phyloP scores from a whole-genome alignment of 2,329 filamentous ascomycete genomes.

The Colletotrichum eremochloae region DNA sequence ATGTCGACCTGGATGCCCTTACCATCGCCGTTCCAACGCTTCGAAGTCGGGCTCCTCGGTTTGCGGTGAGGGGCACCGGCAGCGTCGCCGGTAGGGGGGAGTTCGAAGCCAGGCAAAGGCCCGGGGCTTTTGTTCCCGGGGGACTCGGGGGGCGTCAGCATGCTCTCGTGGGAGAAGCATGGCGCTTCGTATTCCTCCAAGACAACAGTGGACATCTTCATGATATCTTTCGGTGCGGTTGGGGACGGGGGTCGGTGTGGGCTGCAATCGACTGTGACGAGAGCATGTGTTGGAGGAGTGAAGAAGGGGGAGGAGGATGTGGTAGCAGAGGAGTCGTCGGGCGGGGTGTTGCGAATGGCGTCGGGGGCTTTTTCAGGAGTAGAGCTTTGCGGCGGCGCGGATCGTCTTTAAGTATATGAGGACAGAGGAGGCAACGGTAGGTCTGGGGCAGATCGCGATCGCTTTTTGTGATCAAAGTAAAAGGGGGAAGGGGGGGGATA shows the following conservation, averaged over 20 bases:
- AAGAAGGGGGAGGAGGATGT: neutral
- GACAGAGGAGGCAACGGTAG: neutral
- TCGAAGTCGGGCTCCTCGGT: constrained; percentile 15
- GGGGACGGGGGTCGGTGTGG: neutral
- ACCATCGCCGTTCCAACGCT: constrained; percentile 31
- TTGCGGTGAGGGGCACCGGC: constrained; percentile 12
- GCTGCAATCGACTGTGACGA: constrained; percentile 21
- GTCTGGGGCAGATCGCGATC: constrained; percentile 9
- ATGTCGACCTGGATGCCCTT: constrained; percentile 39
- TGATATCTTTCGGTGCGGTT: neutral
- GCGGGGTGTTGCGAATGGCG: neutral
- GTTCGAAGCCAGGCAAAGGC: neutral
- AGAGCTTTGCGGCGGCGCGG: neutral
- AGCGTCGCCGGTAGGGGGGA: neutral
- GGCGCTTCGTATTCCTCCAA: constrained; percentile 34
- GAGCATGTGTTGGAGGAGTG: constrained; percentile 8
- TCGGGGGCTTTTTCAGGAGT: neutral
- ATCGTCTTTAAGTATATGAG: constrained; percentile 3
- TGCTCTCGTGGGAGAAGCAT: constrained; percentile 36
- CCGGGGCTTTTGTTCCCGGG: constrained; percentile 2
- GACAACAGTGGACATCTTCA: constrained; percentile 28
- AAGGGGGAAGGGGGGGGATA: neutral
- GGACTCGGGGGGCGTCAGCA: constrained; percentile 19
- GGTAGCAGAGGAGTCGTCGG: neutral
- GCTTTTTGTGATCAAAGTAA: neutral